Base-by-base conservation (phyloP, 106 monocot genomes). In the Dioscorea dumetorum region DNA sequence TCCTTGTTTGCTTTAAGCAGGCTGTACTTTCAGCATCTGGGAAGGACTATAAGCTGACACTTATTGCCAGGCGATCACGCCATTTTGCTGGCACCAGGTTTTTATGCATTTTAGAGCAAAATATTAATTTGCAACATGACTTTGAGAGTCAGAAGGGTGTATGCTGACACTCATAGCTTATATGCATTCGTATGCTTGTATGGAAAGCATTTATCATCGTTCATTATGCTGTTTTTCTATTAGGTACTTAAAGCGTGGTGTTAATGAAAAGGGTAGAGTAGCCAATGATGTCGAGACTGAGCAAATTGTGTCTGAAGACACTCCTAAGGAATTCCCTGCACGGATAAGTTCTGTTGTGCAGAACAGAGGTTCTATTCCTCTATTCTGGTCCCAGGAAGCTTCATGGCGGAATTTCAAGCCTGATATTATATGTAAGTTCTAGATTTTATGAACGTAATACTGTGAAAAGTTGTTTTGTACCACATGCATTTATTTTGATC, bases 251-350 rank as follows among this genome's bases (percentile, higher is more conserved):
- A 99, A 90, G 71, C 88, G 99, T 22, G 99, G 99, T 50, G 87
- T 99, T 66, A 99, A 93, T 78, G 85, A 85, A 59, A 85, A 79
- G 21, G 99, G 99, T n/a, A 87, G 87, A 62, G 99, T 99, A 20
- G 99, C 99, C 58, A 99, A 99, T 81, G 99, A 99, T 81, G 99
- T 99, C 50, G 99, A 99, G 76, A 99, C 87, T 28, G 99, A 99
- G 63, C 99, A 99, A 60, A 90, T 99, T 71, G 87, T 93, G 6
- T 90, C 68, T 79, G 87, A 87, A 70, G 78, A 84, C 24, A 67
- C 61, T 70, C 71, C 79, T 63, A 77, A 60, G 48, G 85, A 58
- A 48, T 50, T 34, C 65, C 87, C 99, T 20, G 67, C 71, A 48
- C 85, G 90, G 16, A 83, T 93, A 75, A 83, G 80, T 83, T 99